Evolutionary conservation across 495 filamentous ascomycete species (phyloP).

Genomic region (Ramalina intermedia): DNA sequence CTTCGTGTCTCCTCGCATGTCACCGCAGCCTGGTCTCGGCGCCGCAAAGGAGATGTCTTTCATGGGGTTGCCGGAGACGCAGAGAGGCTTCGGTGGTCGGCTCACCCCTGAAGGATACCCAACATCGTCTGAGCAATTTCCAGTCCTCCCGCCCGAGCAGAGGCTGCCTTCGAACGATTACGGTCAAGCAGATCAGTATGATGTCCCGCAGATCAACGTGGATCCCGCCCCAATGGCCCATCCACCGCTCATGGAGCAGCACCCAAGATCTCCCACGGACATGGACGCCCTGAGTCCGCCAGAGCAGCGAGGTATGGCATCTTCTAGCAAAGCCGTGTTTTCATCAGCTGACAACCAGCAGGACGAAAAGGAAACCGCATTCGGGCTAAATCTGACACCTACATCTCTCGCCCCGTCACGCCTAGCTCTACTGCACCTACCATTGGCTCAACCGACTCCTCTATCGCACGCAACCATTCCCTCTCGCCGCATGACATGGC

Average conservation of each 20-base stretch:
- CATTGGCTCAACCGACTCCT: slow-evolving; percentile 26
- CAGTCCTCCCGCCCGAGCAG: slow-evolving; percentile 18
- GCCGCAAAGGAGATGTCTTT: slow-evolving; percentile 34
- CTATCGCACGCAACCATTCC: slow-evolving; percentile 36
- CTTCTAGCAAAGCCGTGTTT: neutral
- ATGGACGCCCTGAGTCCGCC: slow-evolving; percentile 74
- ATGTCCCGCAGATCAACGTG: slow-evolving; percentile 82
- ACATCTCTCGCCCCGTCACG: slow-evolving; percentile 20
- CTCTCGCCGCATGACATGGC: slow-evolving; percentile 48
- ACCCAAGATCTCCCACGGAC: slow-evolving; percentile 43
- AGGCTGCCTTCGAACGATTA: slow-evolving; percentile 35
- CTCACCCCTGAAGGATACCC: slow-evolving; percentile 42
- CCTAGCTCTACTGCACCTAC: slow-evolving; percentile 21
- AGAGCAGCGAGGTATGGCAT: slow-evolving; percentile 51
- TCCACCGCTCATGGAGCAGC: slow-evolving; percentile 53
- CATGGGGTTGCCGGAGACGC: slow-evolving; percentile 31
- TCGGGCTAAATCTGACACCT: slow-evolving; percentile 59
- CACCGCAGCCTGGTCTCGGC: slow-evolving; percentile 52
- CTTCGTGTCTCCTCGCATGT: slow-evolving; percentile 67
- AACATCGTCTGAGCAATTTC: slow-evolving; percentile 39
- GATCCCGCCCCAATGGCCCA: slow-evolving; percentile 79
- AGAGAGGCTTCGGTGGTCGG: slow-evolving; percentile 32
- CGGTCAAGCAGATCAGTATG: slow-evolving; percentile 59
- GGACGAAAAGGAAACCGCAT: slow-evolving; percentile 43
- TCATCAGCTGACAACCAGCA: slow-evolving; percentile 23